These are phyloP conservation scores for Entoloma clypeatum DNA, from an alignment of 1,284 basidiomycete genomes.

Conservation along the genomic window DNA sequence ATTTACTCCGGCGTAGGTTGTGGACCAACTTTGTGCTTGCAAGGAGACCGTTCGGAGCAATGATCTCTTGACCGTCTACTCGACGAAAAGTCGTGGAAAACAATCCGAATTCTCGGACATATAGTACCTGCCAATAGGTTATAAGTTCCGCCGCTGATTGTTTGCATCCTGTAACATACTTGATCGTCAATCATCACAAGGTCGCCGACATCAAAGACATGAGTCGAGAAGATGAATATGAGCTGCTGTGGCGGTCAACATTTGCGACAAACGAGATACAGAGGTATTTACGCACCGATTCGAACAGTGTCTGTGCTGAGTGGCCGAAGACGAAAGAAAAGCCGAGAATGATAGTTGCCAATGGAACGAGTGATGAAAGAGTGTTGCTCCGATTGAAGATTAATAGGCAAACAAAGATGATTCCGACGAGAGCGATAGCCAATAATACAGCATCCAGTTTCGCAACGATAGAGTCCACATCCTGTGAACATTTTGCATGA, in stretches of 20 bases:
- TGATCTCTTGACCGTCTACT: conserved; percentile 76
- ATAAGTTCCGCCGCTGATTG: neutral
- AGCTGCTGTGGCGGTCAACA: conserved; percentile 38
- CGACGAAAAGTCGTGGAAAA: conserved; percentile 80
- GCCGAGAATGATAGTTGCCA: conserved; percentile 76
- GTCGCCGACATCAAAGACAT: conserved; percentile 77
- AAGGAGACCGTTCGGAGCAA: conserved; percentile 78
- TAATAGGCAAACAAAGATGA: conserved; percentile 73
- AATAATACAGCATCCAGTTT: conserved; percentile 76
- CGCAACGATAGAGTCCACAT: conserved; percentile 66
- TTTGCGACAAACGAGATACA: conserved; percentile 1
- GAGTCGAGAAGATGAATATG: conserved; percentile 82
- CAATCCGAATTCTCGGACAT: conserved; percentile 76
- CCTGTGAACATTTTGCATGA: conserved; percentile 34
- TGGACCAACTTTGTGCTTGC: conserved; percentile 74
- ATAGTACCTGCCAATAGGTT: conserved; percentile 38
- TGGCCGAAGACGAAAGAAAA: conserved; percentile 83
- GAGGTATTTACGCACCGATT: conserved; percentile 54
- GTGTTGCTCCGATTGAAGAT: conserved; percentile 75
- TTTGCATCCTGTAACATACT: conserved; percentile 27
- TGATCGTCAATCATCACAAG: conserved; percentile 76
- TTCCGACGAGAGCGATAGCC: conserved; percentile 52
- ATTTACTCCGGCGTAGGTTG: conserved; percentile 70
- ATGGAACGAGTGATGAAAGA: conserved; percentile 73
- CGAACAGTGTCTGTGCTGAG: conserved; percentile 78